Evolutionary conservation across 371 early-diverging fungal genomes (phyloP).

Genomic region (Rhizopus arrhizus): DNA sequence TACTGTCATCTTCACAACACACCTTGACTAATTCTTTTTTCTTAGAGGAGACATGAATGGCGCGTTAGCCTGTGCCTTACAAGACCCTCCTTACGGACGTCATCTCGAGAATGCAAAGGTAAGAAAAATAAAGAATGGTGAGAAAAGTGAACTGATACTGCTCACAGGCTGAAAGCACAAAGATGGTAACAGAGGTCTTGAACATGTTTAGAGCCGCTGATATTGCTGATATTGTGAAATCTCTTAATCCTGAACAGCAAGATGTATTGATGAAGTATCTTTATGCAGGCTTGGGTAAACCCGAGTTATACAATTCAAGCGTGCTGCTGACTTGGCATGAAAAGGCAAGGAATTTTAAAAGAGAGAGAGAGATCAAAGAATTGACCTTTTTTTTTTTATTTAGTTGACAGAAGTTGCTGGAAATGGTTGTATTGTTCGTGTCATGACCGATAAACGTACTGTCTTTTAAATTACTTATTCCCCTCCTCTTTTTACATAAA

Average conservation of each 20-base stretch:
- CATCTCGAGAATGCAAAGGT: conserved; percentile 75
- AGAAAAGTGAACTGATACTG: too few relatives aligned
- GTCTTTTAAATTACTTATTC: conserved; percentile 46
- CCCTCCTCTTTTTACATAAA: conserved; percentile 1
- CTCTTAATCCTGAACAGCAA: conserved; percentile 62
- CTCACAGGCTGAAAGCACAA: conserved; percentile 65
- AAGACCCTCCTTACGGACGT: conserved; percentile 84
- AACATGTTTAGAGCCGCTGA: conserved; percentile 71
- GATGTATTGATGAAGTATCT: conserved; percentile 90
- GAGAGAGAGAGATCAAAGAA: background rate
- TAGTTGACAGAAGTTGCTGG: conserved; percentile 85
- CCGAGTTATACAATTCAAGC: conserved; percentile 82
- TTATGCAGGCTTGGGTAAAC: conserved; percentile 86
- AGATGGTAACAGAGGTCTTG: conserved; percentile 81
- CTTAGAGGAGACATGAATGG: conserved; percentile 67
- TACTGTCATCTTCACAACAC: background rate
- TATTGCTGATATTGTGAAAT: conserved; percentile 62
- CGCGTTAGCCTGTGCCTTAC: conserved; percentile 73
- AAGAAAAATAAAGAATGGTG: conserved; percentile 5
- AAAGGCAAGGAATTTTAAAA: conserved; percentile 58
- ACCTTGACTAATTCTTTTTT: background rate
- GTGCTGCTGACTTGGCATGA: conserved; percentile 91
- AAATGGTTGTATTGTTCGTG: conserved; percentile 84
- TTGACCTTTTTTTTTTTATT: background rate
- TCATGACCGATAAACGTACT: conserved; percentile 83